Percentiles rank a stretch among this genome's conserved stretches.
Conservation (phyloP, 768 basidiomycete species). For the Albatrellus ellisii region DNA sequence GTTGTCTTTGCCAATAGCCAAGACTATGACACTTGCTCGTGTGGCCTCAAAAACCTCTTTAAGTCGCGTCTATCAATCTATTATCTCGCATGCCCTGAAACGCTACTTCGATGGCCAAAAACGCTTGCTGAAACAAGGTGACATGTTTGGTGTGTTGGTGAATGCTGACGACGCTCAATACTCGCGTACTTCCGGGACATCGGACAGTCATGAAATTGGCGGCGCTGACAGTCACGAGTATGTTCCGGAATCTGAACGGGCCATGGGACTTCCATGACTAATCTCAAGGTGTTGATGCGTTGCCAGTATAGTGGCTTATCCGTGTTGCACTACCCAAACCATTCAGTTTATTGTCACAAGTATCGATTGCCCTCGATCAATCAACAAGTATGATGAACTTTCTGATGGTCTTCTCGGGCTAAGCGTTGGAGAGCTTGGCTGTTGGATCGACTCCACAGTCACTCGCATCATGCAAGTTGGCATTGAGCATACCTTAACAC, state of each 20-base stretch:
- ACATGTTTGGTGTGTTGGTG: slow-evolving; percentile 55
- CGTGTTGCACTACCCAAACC: slow-evolving; percentile 26
- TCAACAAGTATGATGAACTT: slow-evolving; percentile 18
- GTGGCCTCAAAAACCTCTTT: slow-evolving; percentile 64
- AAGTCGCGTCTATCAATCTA: slow-evolving; percentile 46
- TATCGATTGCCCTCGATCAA: slow-evolving; percentile 44
- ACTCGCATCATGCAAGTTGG: slow-evolving; percentile 78
- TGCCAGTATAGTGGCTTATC: slow-evolving; percentile 2
- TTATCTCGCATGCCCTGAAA: slow-evolving; percentile 50
- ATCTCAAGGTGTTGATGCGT: neutral
- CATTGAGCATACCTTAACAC: slow-evolving; percentile 51
- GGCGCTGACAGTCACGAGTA: slow-evolving; percentile 1
- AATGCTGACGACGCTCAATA: slow-evolving; percentile 31
- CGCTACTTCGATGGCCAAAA: slow-evolving; percentile 40
- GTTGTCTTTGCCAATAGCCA: slow-evolving; percentile 56
- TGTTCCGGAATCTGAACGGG: neutral
- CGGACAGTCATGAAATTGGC: slow-evolving; percentile 3
- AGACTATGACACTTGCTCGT: slow-evolving; percentile 62
- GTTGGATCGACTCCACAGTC: slow-evolving; percentile 60
- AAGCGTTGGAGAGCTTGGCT: slow-evolving; percentile 63
- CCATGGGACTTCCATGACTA: neutral
- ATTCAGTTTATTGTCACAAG: slow-evolving; percentile 74
- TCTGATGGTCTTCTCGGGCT: slow-evolving; percentile 41
- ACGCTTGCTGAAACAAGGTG: slow-evolving; percentile 57
- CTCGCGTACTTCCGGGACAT: slow-evolving; percentile 1